Evolutionary conservation across 2,329 filamentous ascomycete species (phyloP), one percentile per base, ranked within the genome.

Genomic region (Neonectria coccinea): DNA sequence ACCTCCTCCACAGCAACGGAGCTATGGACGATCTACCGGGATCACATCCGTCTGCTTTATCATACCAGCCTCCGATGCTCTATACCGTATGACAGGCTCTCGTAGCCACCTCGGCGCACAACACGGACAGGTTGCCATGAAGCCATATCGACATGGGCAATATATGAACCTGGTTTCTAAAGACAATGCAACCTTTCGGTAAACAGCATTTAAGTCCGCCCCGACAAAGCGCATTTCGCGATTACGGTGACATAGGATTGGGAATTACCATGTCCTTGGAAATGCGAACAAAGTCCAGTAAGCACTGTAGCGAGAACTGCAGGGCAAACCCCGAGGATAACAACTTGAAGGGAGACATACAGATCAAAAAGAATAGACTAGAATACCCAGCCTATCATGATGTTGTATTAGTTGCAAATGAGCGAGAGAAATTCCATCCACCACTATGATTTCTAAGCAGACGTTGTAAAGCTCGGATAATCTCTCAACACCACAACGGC

Each of bases 391-490:
- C 10, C 11, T 31, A 12, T 27, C 31, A 56, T 31, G 20, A 20
- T 44, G 22, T 52, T 25, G 44, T 48, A 39, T 53, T 53, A 44
- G 60, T 25, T 18, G 41, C n/a, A 12, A 52, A 36, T 10, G 5
- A 22, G 14, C 29, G 33, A 14, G 36, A 54, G 29, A 56, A 69
- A 65, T 63, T 18, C 56, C 42, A 22, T n/a, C 33, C 14, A 14
- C 41, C 20, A 33, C 56, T 22, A 36, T 60, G 60, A 55, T 69
- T 70, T 58, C 45, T 59, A 69, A 64, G 61, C 59, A 63, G 27
- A 6, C n/a, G 22, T 33, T 39, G 18, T 14, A 18, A 44, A 11
- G 41, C 25, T 11, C 11, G 39, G 31, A 29, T 22, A 44, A 44
- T 48, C 22, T 42, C 42, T 48, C 14, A 29, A 33, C 33, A n/a